These are phyloP conservation scores for Malbranchea cinnamomea DNA, from an alignment of 2,329 filamentous ascomycete species.

Conservation along the genomic window DNA sequence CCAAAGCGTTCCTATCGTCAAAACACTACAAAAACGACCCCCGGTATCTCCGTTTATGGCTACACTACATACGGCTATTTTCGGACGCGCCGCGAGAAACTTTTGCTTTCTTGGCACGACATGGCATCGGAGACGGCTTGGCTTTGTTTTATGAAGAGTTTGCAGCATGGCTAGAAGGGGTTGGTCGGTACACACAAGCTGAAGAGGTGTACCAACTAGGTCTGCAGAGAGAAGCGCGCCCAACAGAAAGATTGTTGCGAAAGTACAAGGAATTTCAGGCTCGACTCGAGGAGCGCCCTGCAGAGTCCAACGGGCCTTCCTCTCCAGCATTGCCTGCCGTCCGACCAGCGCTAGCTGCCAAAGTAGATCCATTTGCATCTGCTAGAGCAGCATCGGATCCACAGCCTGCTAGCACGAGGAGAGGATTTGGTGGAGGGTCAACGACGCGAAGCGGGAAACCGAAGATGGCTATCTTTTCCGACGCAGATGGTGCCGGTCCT, in stretches of 20 bases:
- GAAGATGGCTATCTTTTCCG: slow-evolving; percentile 86
- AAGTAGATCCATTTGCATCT: slow-evolving; percentile 63
- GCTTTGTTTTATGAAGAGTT: slow-evolving; percentile 97
- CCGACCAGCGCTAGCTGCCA: slow-evolving; percentile 69
- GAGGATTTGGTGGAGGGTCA: slow-evolving; percentile 31
- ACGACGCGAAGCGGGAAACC: slow-evolving; percentile 53
- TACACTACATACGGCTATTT: slow-evolving; percentile 86
- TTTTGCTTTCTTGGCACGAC: slow-evolving; percentile 78
- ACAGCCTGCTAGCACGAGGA: slow-evolving; percentile 52
- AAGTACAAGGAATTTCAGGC: slow-evolving; percentile 89
- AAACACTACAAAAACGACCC: slow-evolving; percentile 89
- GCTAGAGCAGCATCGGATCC: slow-evolving; percentile 32
- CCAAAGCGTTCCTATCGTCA: slow-evolving; percentile 73
- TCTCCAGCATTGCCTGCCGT: slow-evolving; percentile 78
- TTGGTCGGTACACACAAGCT: slow-evolving; percentile 72
- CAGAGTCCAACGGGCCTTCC: slow-evolving; percentile 49
- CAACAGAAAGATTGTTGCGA: slow-evolving; percentile 62
- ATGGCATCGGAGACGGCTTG: slow-evolving; percentile 71
- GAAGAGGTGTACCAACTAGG: slow-evolving; percentile 88
- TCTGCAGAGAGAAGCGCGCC: slow-evolving; percentile 74
- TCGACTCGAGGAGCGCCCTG: slow-evolving; percentile 52
- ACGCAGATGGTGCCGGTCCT: slow-evolving; percentile 46
- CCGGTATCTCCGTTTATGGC: slow-evolving; percentile 82
- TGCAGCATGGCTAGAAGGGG: slow-evolving; percentile 77
- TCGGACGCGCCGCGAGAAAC: slow-evolving; percentile 85